Percentiles rank a stretch among this genome's conserved stretches.
Evolutionary conservation across 352 stramenopile genomes (phyloP).

Genomic region (Plasmopara viticola): DNA sequence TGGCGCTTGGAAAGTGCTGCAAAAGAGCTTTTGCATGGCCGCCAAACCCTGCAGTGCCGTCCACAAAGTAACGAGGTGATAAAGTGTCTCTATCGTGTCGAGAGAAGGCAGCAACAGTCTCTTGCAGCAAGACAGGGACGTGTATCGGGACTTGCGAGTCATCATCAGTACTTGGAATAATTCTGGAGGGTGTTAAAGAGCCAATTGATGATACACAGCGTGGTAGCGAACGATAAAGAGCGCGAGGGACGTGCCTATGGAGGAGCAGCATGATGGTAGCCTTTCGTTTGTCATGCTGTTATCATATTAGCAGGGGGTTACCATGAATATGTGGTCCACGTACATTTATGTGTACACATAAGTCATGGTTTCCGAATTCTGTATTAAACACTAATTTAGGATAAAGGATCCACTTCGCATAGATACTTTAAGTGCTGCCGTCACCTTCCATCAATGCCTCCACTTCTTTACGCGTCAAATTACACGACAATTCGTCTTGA

Average conservation of each 20-base stretch:
- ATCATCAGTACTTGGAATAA: constrained; percentile 3
- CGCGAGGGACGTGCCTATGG: constrained; percentile 3
- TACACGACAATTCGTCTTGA: constrained; percentile 20
- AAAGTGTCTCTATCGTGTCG: constrained; percentile 14
- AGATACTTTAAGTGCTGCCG: constrained; percentile 4
- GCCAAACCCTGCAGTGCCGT: constrained; percentile 65
- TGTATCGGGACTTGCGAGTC: constrained; percentile 22
- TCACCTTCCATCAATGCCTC: constrained; percentile 27
- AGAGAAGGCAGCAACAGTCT: constrained; percentile 35
- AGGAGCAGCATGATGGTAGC: constrained; percentile 6
- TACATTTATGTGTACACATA: too few relatives aligned
- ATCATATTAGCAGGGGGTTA: too few relatives aligned
- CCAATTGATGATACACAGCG: constrained; percentile 1
- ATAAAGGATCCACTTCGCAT: too few relatives aligned
- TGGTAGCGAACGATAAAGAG: constrained; percentile 1
- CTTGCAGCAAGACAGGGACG: constrained; percentile 52
- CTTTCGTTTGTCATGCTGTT: not conserved
- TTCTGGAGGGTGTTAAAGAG: constrained; percentile 4
- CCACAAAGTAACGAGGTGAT: constrained; percentile 46
- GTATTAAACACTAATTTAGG: too few relatives aligned
- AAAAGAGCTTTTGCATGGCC: constrained; percentile 64
- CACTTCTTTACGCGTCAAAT: constrained; percentile 24
- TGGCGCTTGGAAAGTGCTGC: constrained; percentile 31
- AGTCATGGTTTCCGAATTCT: too few relatives aligned
- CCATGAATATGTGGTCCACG: too few relatives aligned